Evolutionary conservation across 805 yeast species (phyloP), one percentile per base, ranked within the genome.

Genomic region (Teunomyces gatunensis): DNA sequence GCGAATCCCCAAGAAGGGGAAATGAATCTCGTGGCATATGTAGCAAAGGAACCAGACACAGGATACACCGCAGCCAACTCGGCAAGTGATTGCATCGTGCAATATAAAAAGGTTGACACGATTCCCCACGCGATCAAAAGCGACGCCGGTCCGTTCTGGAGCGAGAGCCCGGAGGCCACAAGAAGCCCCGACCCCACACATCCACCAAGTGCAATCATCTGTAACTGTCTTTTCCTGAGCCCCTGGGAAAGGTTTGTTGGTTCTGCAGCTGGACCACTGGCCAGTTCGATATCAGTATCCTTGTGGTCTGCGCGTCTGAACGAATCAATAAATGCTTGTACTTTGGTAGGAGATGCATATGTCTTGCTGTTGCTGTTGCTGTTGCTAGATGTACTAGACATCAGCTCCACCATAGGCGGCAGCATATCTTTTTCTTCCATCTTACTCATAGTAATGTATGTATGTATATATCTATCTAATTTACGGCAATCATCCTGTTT

Each of bases 1-100:
- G 77, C 77, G 51, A 71, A 71, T 5, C 77, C 77, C 64, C 71
- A 69, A 17, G 74, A 68, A 1, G 73, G 71, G 52, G 71, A 75
- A n/a, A 72, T 64, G 47, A 71, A 72, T 15, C 73, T 55, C 1
- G 68, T 65, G 30, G 74, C 69, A 47, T 69, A 70, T 3, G 72
- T 65, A 9, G 74, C 71, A 54, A 71, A 71, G 2, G 74, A 66
- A 9, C 77, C 77, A 6, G 67, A 58, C 15, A 71, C 71, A 3
- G 75, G 74, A 46, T 63, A 66, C 10, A 64, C 57, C 9, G 74
- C 61, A n/a, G 67, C 65, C 47, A 72, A 54, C 50, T 72, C 77
- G 6, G 73, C 68, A 32, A 72, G 61, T 28, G 71, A 63, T 49
- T 72, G 74, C 77, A 72, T 71, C 11, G 71, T 70, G 52, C 74